phyloP scores from a whole-genome alignment of 805 yeast species.

The Saccharomycopsis sp. region DNA sequence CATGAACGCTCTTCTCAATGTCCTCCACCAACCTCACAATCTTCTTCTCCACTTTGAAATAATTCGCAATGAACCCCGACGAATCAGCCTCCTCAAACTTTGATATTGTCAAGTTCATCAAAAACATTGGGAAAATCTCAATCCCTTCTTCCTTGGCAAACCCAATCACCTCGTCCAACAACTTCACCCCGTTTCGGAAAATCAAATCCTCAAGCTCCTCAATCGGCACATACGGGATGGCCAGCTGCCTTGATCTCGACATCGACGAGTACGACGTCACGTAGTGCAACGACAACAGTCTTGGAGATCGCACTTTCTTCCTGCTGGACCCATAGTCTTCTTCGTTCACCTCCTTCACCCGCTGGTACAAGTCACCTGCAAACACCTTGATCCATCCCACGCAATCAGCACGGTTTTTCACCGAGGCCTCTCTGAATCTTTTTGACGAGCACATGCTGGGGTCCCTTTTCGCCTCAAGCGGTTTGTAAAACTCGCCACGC shows the following conservation, averaged over 20 bases:
- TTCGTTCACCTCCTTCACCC: constrained; percentile 68
- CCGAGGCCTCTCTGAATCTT: constrained; percentile 54
- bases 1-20: neutral
- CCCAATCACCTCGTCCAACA: constrained; percentile 32
- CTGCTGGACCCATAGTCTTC: constrained; percentile 32
- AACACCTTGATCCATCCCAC: constrained; percentile 75
- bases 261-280: neutral
- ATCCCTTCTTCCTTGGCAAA: constrained; percentile 24
- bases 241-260: constrained; percentile 14
- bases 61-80: constrained; percentile 18
- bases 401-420: constrained; percentile 47
- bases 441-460: constrained; percentile 88
- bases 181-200: constrained; percentile 29
- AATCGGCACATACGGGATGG: constrained; percentile 9
- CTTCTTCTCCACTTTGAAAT: constrained; percentile 3
- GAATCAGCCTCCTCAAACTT: constrained; percentile 41
- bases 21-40: neutral
- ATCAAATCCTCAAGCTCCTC: constrained; percentile 24
- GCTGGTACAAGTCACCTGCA: constrained; percentile 63
- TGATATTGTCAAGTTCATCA: constrained; percentile 43
- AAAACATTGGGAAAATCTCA: constrained; percentile 37
- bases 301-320: constrained; percentile 10
- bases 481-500: constrained; percentile 51
- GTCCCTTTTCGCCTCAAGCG: constrained; percentile 48
- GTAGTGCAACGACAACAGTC: constrained; percentile 13